Evolutionary conservation across 108 stramenopile species (phyloP).

Genomic region (Pseudonitzschia multistriata): DNA sequence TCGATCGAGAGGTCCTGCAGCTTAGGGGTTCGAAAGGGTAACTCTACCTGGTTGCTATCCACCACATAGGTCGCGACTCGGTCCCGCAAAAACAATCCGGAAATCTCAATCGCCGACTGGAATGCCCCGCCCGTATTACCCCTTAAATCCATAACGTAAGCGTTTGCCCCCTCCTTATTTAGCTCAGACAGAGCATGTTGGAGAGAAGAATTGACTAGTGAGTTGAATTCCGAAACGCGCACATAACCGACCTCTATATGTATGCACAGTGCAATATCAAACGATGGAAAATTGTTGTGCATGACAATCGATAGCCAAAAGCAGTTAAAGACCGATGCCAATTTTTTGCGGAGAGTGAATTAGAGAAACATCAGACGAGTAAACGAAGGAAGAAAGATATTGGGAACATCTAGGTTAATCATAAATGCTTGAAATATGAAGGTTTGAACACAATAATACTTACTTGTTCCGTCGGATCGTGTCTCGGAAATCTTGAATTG

Average conservation of each 20-base stretch:
- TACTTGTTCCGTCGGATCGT: constrained; percentile 66
- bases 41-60: constrained; percentile 63
- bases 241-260: constrained; percentile 72
- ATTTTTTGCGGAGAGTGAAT: too few relatives aligned
- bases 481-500: constrained; percentile 64
- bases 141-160: constrained; percentile 85
- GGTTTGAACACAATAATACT: neutral
- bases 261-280: too few relatives aligned
- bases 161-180: constrained; percentile 73
- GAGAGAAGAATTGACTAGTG: constrained; percentile 65
- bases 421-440: neutral
- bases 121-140: constrained; percentile 93
- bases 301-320: too few relatives aligned
- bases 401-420: too few relatives aligned
- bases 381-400: too few relatives aligned
- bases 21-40: constrained; percentile 68
- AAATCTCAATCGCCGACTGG: constrained; percentile 91
- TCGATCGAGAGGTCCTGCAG: constrained; percentile 45
- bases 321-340: too few relatives aligned
- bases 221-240: constrained; percentile 87
- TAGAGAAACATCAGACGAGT: too few relatives aligned
- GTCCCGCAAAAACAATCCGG: constrained; percentile 79
- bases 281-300: too few relatives aligned
- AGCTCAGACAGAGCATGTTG: constrained; percentile 75
- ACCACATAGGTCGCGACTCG: constrained; percentile 81